A percentile compares a stretch with the other conserved stretches of the same genome.
Evolutionary conservation across 305 asterid species (phyloP).

Genomic region (Solanum chacoense): DNA sequence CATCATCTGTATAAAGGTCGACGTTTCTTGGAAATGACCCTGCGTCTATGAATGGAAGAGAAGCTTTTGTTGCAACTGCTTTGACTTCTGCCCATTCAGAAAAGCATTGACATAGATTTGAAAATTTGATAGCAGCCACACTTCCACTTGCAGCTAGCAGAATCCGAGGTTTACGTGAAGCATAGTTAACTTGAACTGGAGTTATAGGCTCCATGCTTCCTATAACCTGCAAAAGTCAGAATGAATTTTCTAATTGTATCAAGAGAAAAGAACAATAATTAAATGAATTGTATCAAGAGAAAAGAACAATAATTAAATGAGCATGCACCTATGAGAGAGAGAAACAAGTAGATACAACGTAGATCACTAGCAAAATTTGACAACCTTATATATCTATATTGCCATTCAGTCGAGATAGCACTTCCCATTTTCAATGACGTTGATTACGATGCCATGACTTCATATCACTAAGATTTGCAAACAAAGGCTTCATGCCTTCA

Average conservation of each 20-base stretch:
- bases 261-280: not conserved
- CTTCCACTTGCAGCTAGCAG: conserved; percentile 90
- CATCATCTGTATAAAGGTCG: conserved; percentile 55
- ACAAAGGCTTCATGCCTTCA: not conserved
- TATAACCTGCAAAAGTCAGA: conserved; percentile 23
- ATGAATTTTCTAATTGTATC: not conserved
- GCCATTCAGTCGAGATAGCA: not conserved
- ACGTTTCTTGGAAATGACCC: conserved; percentile 53
- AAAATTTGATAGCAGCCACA: conserved; percentile 79
- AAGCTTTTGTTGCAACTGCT: conserved; percentile 66
- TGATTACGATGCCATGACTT: not conserved
- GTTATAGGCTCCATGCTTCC: conserved; percentile 18
- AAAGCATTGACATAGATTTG: conserved; percentile 64
- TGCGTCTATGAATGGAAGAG: conserved; percentile 62
- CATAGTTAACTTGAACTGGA: conserved; percentile 19
- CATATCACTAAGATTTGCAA: not conserved
- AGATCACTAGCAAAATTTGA: not conserved
- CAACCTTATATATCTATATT: not conserved
- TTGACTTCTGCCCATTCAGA: conserved; percentile 81
- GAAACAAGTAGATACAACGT: not conserved
- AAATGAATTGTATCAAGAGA: not conserved
- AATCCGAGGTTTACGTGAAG: conserved; percentile 52
- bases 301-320: not conserved
- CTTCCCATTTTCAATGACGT: not conserved
- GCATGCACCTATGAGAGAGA: not conserved